phyloP scores from a whole-genome alignment of 352 stramenopile species.

The Phytophthora syringae region DNA sequence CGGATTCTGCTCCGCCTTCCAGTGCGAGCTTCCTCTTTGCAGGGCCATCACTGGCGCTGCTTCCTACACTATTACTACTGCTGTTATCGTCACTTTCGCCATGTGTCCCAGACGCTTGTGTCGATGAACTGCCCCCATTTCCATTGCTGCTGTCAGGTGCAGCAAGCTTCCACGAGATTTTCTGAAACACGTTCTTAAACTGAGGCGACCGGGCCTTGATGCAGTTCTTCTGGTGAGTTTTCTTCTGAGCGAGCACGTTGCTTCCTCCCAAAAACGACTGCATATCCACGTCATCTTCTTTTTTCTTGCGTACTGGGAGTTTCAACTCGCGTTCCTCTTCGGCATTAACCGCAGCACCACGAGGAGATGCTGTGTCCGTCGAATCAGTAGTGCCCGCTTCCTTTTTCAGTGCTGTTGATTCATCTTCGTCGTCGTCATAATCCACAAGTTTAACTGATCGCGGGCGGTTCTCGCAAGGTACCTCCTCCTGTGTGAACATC shows the following conservation, averaged over 20 bases:
- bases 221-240: constrained; percentile 39
- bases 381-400: constrained; percentile 41
- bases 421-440: constrained; percentile 76
- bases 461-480: constrained; percentile 46
- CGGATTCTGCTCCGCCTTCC: constrained; percentile 51
- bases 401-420: constrained; percentile 35
- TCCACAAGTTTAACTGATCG: constrained; percentile 71
- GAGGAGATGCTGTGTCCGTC: constrained; percentile 12
- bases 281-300: constrained; percentile 56
- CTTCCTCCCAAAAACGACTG: constrained; percentile 59
- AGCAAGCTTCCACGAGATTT: constrained; percentile 73
- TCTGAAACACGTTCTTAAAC: constrained; percentile 83
- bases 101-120: constrained; percentile 9
- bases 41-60: constrained; percentile 21
- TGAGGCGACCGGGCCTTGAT: constrained; percentile 57
- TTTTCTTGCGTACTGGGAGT: constrained; percentile 62
- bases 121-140: constrained; percentile 17
- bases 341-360: constrained; percentile 14
- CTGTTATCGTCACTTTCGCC: constrained; percentile 19
- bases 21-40: constrained; percentile 73
- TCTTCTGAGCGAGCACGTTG: constrained; percentile 50
- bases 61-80: constrained; percentile 47
- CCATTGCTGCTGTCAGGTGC: constrained; percentile 20
- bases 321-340: constrained; percentile 65
- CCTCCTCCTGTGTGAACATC: constrained; percentile 44